Conservation (phyloP, 768 basidiomycete genomes). For the Lepiota venenata region DNA sequence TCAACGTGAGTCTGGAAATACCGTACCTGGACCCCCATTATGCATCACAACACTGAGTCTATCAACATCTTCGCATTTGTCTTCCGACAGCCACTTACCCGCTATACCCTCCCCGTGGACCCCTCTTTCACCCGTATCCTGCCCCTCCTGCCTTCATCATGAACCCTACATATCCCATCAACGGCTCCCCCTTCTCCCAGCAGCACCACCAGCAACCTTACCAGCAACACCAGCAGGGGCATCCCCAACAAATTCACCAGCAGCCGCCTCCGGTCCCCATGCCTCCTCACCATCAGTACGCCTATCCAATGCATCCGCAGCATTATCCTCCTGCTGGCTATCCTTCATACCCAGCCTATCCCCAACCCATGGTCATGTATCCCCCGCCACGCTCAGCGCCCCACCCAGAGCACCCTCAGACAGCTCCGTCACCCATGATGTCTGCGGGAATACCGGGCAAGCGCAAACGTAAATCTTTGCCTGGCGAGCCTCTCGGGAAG, state of each 20-base stretch:
- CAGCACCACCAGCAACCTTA: conserved; percentile 32
- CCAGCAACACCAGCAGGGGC: conserved; percentile 22
- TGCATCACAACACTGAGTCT: background rate
- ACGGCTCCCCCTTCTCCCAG: conserved; percentile 44
- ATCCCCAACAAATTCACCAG: conserved; percentile 24
- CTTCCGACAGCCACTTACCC: conserved; percentile 19
- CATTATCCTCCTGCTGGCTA: conserved; percentile 54
- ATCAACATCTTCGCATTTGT: conserved; percentile 10
- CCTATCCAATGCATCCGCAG: conserved; percentile 54
- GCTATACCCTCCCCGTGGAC: conserved; percentile 30
- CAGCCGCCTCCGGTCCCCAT: conserved; percentile 15
- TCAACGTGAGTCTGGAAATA: conserved; percentile 13
- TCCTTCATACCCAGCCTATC: conserved; percentile 60
- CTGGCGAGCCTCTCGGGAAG: conserved; percentile 33
- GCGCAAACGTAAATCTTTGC: conserved; percentile 58
- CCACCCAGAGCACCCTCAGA: conserved; percentile 33
- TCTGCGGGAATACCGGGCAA: conserved; percentile 41
- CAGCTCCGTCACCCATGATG: conserved; percentile 28
- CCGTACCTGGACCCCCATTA: background rate
- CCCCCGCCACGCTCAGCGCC: conserved; percentile 37
- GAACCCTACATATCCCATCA: conserved; percentile 68
- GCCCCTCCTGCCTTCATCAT: conserved; percentile 37
- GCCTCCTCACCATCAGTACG: conserved; percentile 43
- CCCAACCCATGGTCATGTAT: conserved; percentile 73
- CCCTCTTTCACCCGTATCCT: conserved; percentile 46